These are phyloP conservation scores for Boletellus sp. DNA, from an alignment of 768 basidiomycete genomes.

Conservation along the genomic window DNA sequence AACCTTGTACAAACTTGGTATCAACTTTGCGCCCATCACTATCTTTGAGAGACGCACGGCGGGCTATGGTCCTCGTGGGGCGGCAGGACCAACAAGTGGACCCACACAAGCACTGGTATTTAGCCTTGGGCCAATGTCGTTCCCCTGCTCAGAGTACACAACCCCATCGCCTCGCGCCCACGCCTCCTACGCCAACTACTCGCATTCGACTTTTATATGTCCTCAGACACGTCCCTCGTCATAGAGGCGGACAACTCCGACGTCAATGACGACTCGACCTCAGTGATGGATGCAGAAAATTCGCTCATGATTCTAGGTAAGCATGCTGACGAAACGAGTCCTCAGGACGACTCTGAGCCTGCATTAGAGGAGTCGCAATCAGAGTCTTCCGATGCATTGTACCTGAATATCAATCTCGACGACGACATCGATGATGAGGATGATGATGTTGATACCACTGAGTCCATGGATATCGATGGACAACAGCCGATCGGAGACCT, in stretches of 20 bases:
- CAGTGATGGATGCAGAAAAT: slow-evolving; percentile 6
- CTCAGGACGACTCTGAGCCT: background rate
- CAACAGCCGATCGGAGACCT: slow-evolving; percentile 6
- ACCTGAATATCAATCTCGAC: slow-evolving; percentile 14
- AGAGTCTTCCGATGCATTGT: slow-evolving; percentile 19
- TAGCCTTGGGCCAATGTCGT: background rate
- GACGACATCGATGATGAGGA: slow-evolving; percentile 16
- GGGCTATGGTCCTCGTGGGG: slow-evolving; percentile 3
- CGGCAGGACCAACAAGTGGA: slow-evolving; percentile 9
- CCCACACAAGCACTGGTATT: slow-evolving; percentile 16
- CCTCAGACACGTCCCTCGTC: slow-evolving; percentile 12
- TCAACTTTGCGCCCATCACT: slow-evolving; percentile 21
- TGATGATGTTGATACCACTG: slow-evolving; percentile 3
- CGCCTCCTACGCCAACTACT: background rate
- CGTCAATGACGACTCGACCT: slow-evolving; percentile 6
- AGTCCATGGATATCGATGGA: slow-evolving; percentile 14
- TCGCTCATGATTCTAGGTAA: slow-evolving; percentile 8
- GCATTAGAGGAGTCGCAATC: slow-evolving; percentile 12
- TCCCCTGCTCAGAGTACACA: background rate
- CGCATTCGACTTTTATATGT: background rate
- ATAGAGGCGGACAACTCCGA: slow-evolving; percentile 11
- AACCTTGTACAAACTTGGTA: slow-evolving; percentile 9
- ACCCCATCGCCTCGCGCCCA: background rate
- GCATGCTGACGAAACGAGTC: background rate
- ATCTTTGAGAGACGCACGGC: slow-evolving; percentile 15